Conservation (phyloP, 2,329 filamentous ascomycete species). For the Calonectria fujianensis region DNA sequence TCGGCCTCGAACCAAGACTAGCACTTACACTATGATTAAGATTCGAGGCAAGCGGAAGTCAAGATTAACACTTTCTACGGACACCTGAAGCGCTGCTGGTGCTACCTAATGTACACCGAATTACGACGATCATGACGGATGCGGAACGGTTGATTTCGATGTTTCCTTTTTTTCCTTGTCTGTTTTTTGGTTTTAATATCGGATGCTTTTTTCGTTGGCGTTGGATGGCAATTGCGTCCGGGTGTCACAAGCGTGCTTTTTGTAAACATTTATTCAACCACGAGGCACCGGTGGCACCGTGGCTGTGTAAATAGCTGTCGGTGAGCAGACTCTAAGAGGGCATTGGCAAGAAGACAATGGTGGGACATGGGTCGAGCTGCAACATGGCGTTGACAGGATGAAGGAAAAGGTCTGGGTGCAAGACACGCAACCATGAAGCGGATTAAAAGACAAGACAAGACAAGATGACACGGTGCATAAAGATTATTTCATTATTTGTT, state of each 20-base stretch:
- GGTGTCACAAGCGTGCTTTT: conserved; percentile 39
- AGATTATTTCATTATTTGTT: conserved; percentile 29
- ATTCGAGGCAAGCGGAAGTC: conserved; percentile 44
- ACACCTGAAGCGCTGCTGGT: conserved; percentile 25
- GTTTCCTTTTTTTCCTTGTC: conserved; percentile 33
- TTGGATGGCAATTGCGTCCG: conserved; percentile 50
- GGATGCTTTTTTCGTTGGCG: conserved; percentile 46
- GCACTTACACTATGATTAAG: conserved; percentile 41
- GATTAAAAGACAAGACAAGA: conserved; percentile 28
- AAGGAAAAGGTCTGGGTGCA: conserved; percentile 40
- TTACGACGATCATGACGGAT: conserved; percentile 52
- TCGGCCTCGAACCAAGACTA: conserved; percentile 26
- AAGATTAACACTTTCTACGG: conserved; percentile 17
- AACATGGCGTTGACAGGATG: conserved; percentile 48
- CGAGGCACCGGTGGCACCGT: conserved; percentile 30
- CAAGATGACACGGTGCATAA: conserved; percentile 24
- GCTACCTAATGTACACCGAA: conserved; percentile 43
- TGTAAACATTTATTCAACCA: conserved; percentile 42
- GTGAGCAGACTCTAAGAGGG: conserved; percentile 28
- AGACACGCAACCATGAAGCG: conserved; percentile 12
- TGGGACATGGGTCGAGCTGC: not conserved
- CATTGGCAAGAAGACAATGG: conserved; percentile 42
- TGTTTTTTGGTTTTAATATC: conserved; percentile 30
- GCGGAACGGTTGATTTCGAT: conserved; percentile 42
- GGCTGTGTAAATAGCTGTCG: conserved; percentile 35